Conservation (phyloP, 176 grass and related monocot genomes). For the Miscanthus lutarioriparius region DNA sequence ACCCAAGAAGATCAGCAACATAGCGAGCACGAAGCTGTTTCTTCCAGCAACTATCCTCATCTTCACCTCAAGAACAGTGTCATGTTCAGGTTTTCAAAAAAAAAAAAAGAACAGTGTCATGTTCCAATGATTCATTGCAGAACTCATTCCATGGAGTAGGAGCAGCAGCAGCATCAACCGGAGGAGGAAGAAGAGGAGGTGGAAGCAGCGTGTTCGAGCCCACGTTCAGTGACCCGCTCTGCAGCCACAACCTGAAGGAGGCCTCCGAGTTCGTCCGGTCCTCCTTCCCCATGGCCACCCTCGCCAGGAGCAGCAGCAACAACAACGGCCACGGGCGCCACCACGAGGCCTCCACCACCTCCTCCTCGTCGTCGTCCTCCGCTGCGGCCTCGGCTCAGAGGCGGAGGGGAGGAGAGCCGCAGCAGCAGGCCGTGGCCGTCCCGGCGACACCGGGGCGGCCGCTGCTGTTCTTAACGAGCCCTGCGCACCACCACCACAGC, state of each 20-base stretch:
- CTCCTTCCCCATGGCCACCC: constrained; percentile 55
- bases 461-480: constrained; percentile 59
- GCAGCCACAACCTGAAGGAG: constrained; percentile 52
- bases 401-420: constrained; percentile 1
- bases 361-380: constrained; percentile 1
- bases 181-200: not conserved
- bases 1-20: not conserved
- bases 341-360: constrained; percentile 35
- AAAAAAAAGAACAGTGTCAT: not conserved
- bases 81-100: too few relatives aligned
- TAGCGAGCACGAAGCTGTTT: not conserved
- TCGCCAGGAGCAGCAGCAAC: constrained; percentile 52
- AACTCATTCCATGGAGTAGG: constrained; percentile 57
- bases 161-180: constrained; percentile 11
- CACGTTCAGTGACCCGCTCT: constrained; percentile 57
- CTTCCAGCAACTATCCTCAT: not conserved
- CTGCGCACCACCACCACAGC: constrained; percentile 45
- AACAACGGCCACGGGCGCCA: constrained; percentile 30
- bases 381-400: too few relatives aligned
- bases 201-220: constrained; percentile 45
- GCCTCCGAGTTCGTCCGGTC: constrained; percentile 65
- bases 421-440: constrained; percentile 45
- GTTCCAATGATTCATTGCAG: constrained; percentile 35
- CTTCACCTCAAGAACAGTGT: not conserved
- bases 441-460: constrained; percentile 56